phyloP scores from a whole-genome alignment of 495 filamentous ascomycete species.

The Penicillium riverlandense region DNA sequence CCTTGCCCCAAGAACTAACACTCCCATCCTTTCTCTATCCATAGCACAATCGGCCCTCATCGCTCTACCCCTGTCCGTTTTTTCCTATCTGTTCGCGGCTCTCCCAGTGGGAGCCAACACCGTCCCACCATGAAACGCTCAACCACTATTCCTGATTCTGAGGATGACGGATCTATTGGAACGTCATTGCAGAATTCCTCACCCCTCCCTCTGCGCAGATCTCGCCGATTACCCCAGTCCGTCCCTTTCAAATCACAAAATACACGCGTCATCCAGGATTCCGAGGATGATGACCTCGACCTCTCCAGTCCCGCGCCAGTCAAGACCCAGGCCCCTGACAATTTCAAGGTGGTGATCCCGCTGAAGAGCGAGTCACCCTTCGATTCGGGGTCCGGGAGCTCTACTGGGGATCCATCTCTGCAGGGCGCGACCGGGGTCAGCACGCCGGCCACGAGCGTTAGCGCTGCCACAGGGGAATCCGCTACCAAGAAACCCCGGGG shows the following conservation, averaged over 20 bases:
- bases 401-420: slow-evolving; percentile 21
- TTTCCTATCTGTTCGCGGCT: too few relatives aligned
- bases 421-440: slow-evolving; percentile 55
- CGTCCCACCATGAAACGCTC: not conserved
- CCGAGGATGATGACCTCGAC: slow-evolving; percentile 17
- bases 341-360: slow-evolving; percentile 36
- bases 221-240: slow-evolving; percentile 16
- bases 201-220: slow-evolving; percentile 13
- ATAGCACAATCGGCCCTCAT: too few relatives aligned
- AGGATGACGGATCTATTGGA: slow-evolving; percentile 12
- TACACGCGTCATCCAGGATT: slow-evolving; percentile 14
- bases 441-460: slow-evolving; percentile 72
- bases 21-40: too few relatives aligned
- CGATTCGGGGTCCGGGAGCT: slow-evolving; percentile 14
- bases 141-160: slow-evolving; percentile 15
- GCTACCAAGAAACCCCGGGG: slow-evolving; percentile 19
- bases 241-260: slow-evolving; percentile 11
- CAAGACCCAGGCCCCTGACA: not conserved
- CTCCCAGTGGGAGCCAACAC: too few relatives aligned
- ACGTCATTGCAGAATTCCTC: slow-evolving; percentile 13
- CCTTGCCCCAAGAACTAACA: too few relatives aligned
- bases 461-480: slow-evolving; percentile 48
- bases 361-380: slow-evolving; percentile 16
- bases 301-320: not conserved
- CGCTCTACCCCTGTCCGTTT: too few relatives aligned